phyloP scores from a whole-genome alignment of 805 yeast species.

The Spathaspora boniae region DNA sequence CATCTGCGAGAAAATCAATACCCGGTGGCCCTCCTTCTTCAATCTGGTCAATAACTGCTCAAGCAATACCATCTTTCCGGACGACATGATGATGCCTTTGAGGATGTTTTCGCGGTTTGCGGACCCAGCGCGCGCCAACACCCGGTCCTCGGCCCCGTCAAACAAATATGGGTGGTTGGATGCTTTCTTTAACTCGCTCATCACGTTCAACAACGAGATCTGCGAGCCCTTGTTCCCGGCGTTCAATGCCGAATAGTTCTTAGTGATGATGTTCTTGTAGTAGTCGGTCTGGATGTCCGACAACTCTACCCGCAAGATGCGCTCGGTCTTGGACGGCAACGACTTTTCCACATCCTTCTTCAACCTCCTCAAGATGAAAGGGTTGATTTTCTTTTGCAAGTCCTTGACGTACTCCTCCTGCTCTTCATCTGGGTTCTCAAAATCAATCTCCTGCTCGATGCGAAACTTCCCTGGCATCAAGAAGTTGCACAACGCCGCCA shows the following conservation, averaged over 20 bases:
- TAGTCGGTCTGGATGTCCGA: constrained; percentile 94
- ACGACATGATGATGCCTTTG: constrained; percentile 92
- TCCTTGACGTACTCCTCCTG: constrained; percentile 88
- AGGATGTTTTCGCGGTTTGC: constrained; percentile 71
- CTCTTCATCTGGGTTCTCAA: constrained; percentile 79
- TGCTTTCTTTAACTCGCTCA: constrained; percentile 95
- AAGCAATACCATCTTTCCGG: constrained; percentile 95
- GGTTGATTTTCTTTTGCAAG: constrained; percentile 80
- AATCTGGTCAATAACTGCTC: constrained; percentile 85
- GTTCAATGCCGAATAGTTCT: constrained; percentile 86
- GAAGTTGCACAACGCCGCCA: constrained; percentile 92
- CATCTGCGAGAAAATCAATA: constrained; percentile 94
- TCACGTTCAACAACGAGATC: constrained; percentile 81
- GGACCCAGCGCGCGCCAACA: constrained; percentile 61
- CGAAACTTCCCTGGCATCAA: constrained; percentile 91
- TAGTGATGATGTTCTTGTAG: constrained; percentile 88
- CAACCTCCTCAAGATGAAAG: constrained; percentile 87
- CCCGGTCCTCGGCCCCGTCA: constrained; percentile 86
- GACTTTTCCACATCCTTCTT: constrained; percentile 98
- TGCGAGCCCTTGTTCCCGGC: constrained; percentile 75
- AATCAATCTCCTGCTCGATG: constrained; percentile 93
- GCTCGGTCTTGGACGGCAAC: constrained; percentile 90
- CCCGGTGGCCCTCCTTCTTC: constrained; percentile 93
- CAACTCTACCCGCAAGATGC: constrained; percentile 90
- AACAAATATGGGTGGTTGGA: constrained; percentile 95